Evolutionary conservation across 2,329 filamentous ascomycete species (phyloP).

Genomic region (Coniochaeta sp.): DNA sequence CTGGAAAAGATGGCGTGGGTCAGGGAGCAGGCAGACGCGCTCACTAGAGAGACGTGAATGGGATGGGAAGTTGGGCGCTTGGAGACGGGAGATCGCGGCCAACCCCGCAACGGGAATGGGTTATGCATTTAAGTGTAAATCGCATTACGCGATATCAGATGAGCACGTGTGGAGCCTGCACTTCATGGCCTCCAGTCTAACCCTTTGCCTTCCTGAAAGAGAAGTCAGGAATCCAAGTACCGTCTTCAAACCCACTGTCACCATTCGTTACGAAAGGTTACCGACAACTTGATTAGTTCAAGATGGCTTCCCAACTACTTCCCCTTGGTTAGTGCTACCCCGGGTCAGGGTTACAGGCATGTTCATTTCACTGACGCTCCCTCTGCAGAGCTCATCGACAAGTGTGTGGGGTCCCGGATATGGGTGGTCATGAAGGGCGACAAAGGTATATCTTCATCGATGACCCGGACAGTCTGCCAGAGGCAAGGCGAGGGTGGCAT

Average conservation of each 20-base stretch:
- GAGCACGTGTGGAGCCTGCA: constrained; percentile 2
- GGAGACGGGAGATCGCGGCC: no score
- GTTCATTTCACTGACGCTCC: constrained; percentile 14
- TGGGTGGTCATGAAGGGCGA: constrained; percentile 99
- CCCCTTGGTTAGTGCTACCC: constrained; percentile 23
- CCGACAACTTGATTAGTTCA: background rate
- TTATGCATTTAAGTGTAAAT: background rate
- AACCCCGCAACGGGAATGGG: background rate
- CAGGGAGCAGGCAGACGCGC: background rate
- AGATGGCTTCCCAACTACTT: constrained; percentile 67
- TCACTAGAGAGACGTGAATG: background rate
- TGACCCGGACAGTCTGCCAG: no score
- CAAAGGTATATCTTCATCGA: constrained; percentile 58
- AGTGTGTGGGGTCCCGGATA: constrained; percentile 94
- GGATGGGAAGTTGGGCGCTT: background rate
- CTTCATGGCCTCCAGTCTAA: background rate
- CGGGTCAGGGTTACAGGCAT: background rate
- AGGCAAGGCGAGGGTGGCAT: background rate
- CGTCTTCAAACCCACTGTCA: no score
- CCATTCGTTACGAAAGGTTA: no score
- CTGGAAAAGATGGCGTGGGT: background rate
- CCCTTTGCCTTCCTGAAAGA: no score
- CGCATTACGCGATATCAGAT: background rate
- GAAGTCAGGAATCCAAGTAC: background rate
- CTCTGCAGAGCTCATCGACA: constrained; percentile 85